These are phyloP conservation scores for Fusarium sp. DNA, from an alignment of 2,329 filamentous ascomycete species.

Conservation along the genomic window DNA sequence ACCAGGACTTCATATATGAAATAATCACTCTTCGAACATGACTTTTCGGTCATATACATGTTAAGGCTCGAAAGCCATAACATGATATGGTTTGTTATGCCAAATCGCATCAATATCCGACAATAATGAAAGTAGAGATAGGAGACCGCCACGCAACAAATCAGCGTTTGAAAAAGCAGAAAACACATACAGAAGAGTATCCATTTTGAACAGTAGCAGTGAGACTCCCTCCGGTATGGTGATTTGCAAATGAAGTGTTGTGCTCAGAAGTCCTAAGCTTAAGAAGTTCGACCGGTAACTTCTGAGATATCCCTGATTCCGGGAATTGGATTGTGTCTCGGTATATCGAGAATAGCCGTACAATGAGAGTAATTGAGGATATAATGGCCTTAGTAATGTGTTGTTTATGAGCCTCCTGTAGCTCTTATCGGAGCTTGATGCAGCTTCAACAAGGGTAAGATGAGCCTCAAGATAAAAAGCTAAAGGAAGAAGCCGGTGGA, in stretches of 20 bases:
- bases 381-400: background rate
- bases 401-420: background rate
- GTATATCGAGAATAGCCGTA: background rate
- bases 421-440: conserved; percentile 3
- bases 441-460: conserved; percentile 11
- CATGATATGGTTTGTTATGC: background rate
- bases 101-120: background rate
- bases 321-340: background rate
- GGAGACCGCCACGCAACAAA: background rate
- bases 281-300: conserved; percentile 2
- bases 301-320: background rate
- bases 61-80: background rate
- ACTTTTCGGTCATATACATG: background rate
- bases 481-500: conserved; percentile 24
- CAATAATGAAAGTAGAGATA: background rate
- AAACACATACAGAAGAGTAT: conserved; percentile 70
- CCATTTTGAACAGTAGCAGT: conserved; percentile 57
- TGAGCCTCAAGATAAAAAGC: conserved; percentile 6
- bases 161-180: background rate
- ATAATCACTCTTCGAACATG: background rate
- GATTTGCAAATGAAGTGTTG: background rate
- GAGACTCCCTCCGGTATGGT: conserved; percentile 1
- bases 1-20: background rate
- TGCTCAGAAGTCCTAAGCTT: background rate
- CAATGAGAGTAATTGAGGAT: background rate